phyloP scores from a whole-genome alignment of 805 yeast genomes.

The Starmera quercuum region DNA sequence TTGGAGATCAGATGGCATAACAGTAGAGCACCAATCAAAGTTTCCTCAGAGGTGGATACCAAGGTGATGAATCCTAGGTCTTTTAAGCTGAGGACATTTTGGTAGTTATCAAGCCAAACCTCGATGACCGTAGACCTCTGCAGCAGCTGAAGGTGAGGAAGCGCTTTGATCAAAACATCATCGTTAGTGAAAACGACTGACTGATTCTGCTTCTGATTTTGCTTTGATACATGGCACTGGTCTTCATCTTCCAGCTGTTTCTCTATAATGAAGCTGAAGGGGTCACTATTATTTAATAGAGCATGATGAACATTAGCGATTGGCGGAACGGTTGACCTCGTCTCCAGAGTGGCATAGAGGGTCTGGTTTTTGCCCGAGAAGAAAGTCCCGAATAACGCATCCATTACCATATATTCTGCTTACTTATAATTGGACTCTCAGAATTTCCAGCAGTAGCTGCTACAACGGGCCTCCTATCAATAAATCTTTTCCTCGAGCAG shows the following conservation, averaged over 20 bases:
- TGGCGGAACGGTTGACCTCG: neutral
- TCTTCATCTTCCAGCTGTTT: no score
- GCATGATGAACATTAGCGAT: neutral
- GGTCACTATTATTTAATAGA: conserved; percentile 21
- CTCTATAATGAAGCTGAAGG: conserved; percentile 16
- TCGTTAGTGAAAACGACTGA: conserved; percentile 41
- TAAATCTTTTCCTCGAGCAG: no score
- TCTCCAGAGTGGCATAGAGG: neutral
- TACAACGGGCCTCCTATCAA: no score
- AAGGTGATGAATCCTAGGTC: conserved; percentile 59
- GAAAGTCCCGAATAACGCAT: no score
- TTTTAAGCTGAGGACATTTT: conserved; percentile 62
- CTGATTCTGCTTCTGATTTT: no score
- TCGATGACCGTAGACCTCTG: conserved; percentile 48
- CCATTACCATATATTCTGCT: no score
- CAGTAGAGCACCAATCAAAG: conserved; percentile 45
- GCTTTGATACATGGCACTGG: neutral
- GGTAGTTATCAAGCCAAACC: conserved; percentile 59
- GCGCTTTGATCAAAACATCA: conserved; percentile 41
- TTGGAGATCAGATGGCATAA: conserved; percentile 53
- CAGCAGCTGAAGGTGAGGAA: conserved; percentile 48
- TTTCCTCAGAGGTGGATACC: conserved; percentile 55
- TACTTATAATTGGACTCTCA: no score
- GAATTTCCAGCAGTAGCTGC: no score
- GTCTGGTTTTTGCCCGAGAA: no score